These are phyloP conservation scores for Phycomyces blakesleeanus DNA, from an alignment of 192 early-diverging fungal species.

Conservation along the genomic window DNA sequence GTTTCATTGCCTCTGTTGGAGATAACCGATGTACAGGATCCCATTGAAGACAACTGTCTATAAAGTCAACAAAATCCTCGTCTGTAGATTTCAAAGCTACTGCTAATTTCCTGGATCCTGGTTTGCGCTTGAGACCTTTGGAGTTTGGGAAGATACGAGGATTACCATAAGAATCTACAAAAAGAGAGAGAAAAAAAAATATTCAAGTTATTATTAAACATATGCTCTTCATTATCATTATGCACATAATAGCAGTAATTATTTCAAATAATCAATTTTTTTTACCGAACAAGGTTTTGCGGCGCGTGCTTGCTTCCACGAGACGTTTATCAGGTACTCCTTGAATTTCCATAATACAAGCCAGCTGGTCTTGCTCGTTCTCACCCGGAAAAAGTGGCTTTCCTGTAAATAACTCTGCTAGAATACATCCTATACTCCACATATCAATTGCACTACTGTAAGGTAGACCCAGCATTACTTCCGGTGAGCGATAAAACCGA, in stretches of 20 bases:
- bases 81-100: conserved; percentile 72
- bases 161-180: conserved; percentile 41
- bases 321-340: conserved; percentile 72
- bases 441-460: conserved; percentile 92
- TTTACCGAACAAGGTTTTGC: conserved; percentile 81
- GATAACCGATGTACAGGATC: conserved; percentile 51
- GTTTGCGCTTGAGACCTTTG: conserved; percentile 80
- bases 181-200: conserved; percentile 19
- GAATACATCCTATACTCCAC: conserved; percentile 92
- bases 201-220: neutral
- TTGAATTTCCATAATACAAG: conserved; percentile 88
- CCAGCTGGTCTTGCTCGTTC: conserved; percentile 91
- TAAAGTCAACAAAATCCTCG: conserved; percentile 78
- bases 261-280: neutral
- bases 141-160: conserved; percentile 68
- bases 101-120: conserved; percentile 71
- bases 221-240: too few relatives aligned
- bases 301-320: conserved; percentile 71
- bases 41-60: conserved; percentile 79
- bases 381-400: conserved; percentile 96
- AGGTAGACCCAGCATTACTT: conserved; percentile 84
- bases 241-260: too few relatives aligned
- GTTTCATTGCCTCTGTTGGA: conserved; percentile 11
- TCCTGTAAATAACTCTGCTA: conserved; percentile 80
- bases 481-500: conserved; percentile 93